A percentile compares a stretch with the other conserved stretches of the same genome.
phyloP scores from a whole-genome alignment of 2,329 filamentous ascomycete genomes.

The Cytospora chrysosperma region DNA sequence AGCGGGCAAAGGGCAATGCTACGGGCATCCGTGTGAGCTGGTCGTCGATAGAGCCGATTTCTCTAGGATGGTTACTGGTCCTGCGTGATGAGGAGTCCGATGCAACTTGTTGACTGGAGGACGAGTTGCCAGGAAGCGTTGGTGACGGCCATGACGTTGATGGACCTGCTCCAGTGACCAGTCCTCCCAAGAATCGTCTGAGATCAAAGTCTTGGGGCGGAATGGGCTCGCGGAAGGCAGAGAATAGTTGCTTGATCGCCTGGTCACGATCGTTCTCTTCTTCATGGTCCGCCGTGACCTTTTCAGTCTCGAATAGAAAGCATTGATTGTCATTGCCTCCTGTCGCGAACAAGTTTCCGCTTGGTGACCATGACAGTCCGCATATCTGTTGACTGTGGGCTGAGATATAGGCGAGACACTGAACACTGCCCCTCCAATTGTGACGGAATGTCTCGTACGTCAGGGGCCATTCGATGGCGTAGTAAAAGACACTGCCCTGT shows the following conservation, averaged over 20 bases:
- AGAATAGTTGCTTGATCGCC: constrained; percentile 6
- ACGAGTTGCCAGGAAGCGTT: neutral
- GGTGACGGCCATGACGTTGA: neutral
- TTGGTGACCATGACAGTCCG: constrained; percentile 81
- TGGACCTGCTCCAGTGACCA: neutral
- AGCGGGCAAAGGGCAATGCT: constrained; percentile 13
- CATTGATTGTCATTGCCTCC: constrained; percentile 93
- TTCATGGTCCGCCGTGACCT: constrained; percentile 44
- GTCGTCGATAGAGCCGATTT: constrained; percentile 20
- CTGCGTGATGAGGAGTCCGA: constrained; percentile 8
- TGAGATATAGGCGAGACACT: constrained; percentile 71
- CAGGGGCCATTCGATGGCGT: constrained; percentile 81
- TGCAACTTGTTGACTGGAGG: neutral
- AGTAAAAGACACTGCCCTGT: constrained; percentile 79
- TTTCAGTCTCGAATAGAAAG: constrained; percentile 71
- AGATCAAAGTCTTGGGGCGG: constrained; percentile 15
- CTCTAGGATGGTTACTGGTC: neutral
- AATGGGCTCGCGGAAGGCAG: constrained; percentile 22
- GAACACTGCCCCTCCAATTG: constrained; percentile 76
- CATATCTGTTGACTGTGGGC: constrained; percentile 90
- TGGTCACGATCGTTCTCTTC: constrained; percentile 1
- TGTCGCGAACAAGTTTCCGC: constrained; percentile 76
- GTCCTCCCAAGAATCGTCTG: neutral
- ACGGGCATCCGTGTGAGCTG: constrained; percentile 7
- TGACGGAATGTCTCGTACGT: constrained; percentile 61